These are phyloP conservation scores for Oenanthe sinensis DNA, from an alignment of 129 eudicot genomes.

Conservation along the genomic window DNA sequence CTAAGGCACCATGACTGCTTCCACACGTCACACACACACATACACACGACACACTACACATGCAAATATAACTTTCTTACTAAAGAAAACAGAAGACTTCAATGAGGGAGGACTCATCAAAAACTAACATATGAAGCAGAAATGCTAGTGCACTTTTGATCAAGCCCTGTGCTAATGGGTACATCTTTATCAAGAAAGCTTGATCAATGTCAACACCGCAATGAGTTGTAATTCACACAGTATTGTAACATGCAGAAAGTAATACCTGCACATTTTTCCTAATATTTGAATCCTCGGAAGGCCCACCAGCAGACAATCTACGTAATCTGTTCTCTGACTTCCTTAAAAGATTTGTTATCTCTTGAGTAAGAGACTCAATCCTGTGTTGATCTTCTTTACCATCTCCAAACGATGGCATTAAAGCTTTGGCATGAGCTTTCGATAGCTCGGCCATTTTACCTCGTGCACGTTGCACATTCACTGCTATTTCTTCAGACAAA, in stretches of 20 bases:
- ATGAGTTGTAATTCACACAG: slow-evolving; percentile 2
- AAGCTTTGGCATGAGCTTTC: slow-evolving; percentile 90
- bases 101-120: neutral
- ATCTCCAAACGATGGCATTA: slow-evolving; percentile 90
- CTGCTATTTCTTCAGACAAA: slow-evolving; percentile 73
- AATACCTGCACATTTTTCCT: slow-evolving; percentile 91
- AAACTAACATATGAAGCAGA: neutral
- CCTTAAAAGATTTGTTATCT: slow-evolving; percentile 61
- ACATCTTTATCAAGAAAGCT: neutral
- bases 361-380: slow-evolving; percentile 67
- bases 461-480: slow-evolving; percentile 55
- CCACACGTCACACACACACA: neutral
- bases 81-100: neutral
- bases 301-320: slow-evolving; percentile 62
- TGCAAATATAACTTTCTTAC: neutral
- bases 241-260: neutral
- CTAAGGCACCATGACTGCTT: neutral
- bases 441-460: slow-evolving; percentile 66
- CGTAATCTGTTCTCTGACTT: slow-evolving; percentile 67
- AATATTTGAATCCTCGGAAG: slow-evolving; percentile 72
- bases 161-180: neutral
- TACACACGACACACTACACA: neutral
- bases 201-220: neutral
- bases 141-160: neutral
- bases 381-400: slow-evolving; percentile 80